Percentiles rank a stretch among this genome's conserved stretches.
phyloP scores from a whole-genome alignment of 2,329 filamentous ascomycete genomes.

The Westerdykella sp. region DNA sequence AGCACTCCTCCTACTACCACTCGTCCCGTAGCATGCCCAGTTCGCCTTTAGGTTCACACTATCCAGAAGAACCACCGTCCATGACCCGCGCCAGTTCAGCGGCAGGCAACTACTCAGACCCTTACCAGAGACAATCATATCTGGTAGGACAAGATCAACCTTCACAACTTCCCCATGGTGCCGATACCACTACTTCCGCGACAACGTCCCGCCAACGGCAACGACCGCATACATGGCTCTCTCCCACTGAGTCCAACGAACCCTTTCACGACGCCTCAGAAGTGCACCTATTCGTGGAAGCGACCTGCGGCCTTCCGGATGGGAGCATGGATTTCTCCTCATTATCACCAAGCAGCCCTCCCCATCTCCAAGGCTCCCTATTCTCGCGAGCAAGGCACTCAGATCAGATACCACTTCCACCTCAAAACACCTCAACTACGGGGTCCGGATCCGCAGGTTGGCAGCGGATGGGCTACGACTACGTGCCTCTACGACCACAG shows the following conservation, averaged over 20 bases:
- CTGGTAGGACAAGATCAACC: constrained; percentile 2
- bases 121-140: constrained; percentile 13
- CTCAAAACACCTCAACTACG: constrained; percentile 14
- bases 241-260: constrained; percentile 19
- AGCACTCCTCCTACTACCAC: constrained; percentile 6
- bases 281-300: constrained; percentile 37
- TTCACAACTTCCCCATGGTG: constrained; percentile 14
- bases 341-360: constrained; percentile 26
- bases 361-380: constrained; percentile 29
- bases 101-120: constrained; percentile 12
- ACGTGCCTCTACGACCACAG: constrained; percentile 4
- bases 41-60: constrained; percentile 18
- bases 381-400: constrained; percentile 22
- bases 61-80: constrained; percentile 3
- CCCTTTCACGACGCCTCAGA: constrained; percentile 32
- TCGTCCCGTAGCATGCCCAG: constrained; percentile 33
- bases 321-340: constrained; percentile 18
- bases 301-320: constrained; percentile 30
- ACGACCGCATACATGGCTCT: constrained; percentile 31
- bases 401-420: constrained; percentile 22
- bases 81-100: constrained; percentile 21
- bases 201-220: constrained; percentile 19
- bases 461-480: constrained; percentile 23
- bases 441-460: constrained; percentile 13
- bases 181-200: constrained; percentile 13